Base-by-base conservation (phyloP, 805 yeast genomes). In the Saccharomycopsis oosterbeekiorum region DNA sequence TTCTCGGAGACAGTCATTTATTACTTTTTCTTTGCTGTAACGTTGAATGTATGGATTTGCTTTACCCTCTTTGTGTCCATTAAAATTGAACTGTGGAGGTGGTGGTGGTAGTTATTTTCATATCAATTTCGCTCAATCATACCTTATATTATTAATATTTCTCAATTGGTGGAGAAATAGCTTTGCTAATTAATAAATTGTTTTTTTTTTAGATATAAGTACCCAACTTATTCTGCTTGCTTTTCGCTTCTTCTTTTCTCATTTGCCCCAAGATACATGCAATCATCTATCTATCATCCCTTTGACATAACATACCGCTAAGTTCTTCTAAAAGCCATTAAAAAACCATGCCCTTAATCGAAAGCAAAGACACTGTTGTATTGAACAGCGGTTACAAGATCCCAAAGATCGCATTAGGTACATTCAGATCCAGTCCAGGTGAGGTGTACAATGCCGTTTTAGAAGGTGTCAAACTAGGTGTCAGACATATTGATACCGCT, bases 401-500 rank as follows among this genome's bases (percentile, higher is more conserved):
- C 53, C 78, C 78, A 41, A 69, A 71, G 29, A 65, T 81, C 42
- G 84, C 82, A 21, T 75, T 78, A 17, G 86, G 86, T 3, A 73
- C 84, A 17, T 81, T 84, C 79, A 74, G 62, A 67, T 76, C 74
- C 57, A 68, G 63, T 26, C 72, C 73, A 2, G 72, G 75, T 15
- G 73, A 73, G n/a, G 71, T 82, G 55, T 82, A 79, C 11, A 74
- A 77, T 6, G 77, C 81, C 24, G 67, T 84, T 39, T 63, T 70
- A 5, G 70, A 72, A 40, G 85, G 89, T 1, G 67, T 86, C 34
- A 71, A 77, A 1, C 69, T 71, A 14, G 88, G 88, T 0, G 82
- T 80, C 70, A 78, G 73, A 55, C 90, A 84, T 68, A 74, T 86
- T 51, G 91, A 86, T 67, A 81, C 85, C 12, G 90, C 90, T 0